These are phyloP conservation scores for Euclidium syriacum DNA, from an alignment of 345 rosid species.

Conservation along the genomic window DNA sequence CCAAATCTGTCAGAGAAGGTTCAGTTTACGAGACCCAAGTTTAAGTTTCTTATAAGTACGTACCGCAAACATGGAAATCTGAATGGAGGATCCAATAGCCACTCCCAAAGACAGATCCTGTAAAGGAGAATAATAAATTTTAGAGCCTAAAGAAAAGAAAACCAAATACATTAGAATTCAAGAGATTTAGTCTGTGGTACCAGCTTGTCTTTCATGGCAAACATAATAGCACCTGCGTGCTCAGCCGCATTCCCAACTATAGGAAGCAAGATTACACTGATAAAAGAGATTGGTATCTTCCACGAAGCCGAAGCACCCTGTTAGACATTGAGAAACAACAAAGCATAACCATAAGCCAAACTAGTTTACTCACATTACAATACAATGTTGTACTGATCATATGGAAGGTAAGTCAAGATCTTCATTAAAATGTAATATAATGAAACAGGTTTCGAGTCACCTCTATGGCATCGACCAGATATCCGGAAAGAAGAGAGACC, in stretches of 20 bases:
- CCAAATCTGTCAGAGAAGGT: not conserved
- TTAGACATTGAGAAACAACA: slow-evolving; percentile 3
- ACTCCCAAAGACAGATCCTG: slow-evolving; percentile 96
- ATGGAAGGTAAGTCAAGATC: not conserved
- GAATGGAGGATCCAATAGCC: slow-evolving; percentile 97
- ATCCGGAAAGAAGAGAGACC: slow-evolving; percentile 83
- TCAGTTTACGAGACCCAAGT: not conserved
- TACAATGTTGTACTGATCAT: not conserved
- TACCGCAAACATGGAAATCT: slow-evolving; percentile 96
- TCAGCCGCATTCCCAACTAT: slow-evolving; percentile 98
- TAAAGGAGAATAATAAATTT: not conserved
- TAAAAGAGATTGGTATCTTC: slow-evolving; percentile 76
- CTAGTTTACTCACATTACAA: not conserved
- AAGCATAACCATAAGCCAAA: not conserved
- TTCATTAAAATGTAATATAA: not conserved
- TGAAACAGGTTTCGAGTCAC: slow-evolving; percentile 24
- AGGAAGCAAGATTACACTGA: slow-evolving; percentile 92
- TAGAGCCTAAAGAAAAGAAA: not conserved
- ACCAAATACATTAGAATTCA: slow-evolving; percentile 6
- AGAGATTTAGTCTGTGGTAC: slow-evolving; percentile 35
- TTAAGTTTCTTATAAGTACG: slow-evolving; percentile 31
- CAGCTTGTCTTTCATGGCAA: slow-evolving; percentile 96
- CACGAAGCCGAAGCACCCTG: slow-evolving; percentile 80
- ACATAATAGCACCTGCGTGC: slow-evolving; percentile 93
- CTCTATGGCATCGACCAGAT: slow-evolving; percentile 87